Evolutionary conservation across 257 asterid species (phyloP).

Genomic region (Plantago elongata): DNA sequence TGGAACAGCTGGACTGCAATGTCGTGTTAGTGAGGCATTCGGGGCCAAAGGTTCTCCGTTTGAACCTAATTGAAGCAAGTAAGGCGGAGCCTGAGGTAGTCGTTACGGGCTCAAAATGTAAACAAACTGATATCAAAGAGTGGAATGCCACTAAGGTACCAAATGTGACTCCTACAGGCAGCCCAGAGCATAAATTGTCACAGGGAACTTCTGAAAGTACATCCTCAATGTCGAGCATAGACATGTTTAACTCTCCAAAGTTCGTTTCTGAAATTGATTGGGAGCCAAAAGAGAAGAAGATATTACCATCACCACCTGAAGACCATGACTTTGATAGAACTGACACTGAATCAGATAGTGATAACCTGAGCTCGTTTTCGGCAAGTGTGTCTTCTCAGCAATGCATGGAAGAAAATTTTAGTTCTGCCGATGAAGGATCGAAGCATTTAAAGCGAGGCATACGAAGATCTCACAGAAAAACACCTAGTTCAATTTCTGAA

Average conservation of each 20-base stretch:
- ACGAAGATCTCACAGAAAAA: slow-evolving; percentile 24
- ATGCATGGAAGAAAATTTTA: slow-evolving; percentile 47
- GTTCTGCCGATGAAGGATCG: slow-evolving; percentile 44
- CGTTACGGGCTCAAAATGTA: slow-evolving; percentile 19
- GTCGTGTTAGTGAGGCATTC: slow-evolving; percentile 55
- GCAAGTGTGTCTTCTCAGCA: slow-evolving; percentile 45
- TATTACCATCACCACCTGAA: slow-evolving; percentile 17
- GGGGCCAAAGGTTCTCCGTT: slow-evolving; percentile 62
- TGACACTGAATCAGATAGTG: slow-evolving; percentile 55
- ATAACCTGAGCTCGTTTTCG: slow-evolving; percentile 47
- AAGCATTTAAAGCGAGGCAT: slow-evolving; percentile 31
- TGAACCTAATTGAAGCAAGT: slow-evolving; percentile 56
- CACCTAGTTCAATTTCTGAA: slow-evolving; percentile 24
- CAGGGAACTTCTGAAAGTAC: slow-evolving; percentile 33
- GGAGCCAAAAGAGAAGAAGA: slow-evolving; percentile 40
- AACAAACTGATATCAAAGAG: slow-evolving; percentile 21
- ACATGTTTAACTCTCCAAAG: slow-evolving; percentile 38
- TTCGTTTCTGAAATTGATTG: slow-evolving; percentile 43
- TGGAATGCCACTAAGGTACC: slow-evolving; percentile 53
- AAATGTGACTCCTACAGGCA: slow-evolving; percentile 77
- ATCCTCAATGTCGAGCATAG: slow-evolving; percentile 57
- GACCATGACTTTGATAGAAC: slow-evolving; percentile 33
- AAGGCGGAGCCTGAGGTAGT: slow-evolving; percentile 22
- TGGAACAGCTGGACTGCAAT: slow-evolving; percentile 76
- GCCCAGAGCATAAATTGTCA: slow-evolving; percentile 56